These are phyloP conservation scores for Phytophthora ramorum DNA, from an alignment of 352 stramenopile species.

Conservation along the genomic window DNA sequence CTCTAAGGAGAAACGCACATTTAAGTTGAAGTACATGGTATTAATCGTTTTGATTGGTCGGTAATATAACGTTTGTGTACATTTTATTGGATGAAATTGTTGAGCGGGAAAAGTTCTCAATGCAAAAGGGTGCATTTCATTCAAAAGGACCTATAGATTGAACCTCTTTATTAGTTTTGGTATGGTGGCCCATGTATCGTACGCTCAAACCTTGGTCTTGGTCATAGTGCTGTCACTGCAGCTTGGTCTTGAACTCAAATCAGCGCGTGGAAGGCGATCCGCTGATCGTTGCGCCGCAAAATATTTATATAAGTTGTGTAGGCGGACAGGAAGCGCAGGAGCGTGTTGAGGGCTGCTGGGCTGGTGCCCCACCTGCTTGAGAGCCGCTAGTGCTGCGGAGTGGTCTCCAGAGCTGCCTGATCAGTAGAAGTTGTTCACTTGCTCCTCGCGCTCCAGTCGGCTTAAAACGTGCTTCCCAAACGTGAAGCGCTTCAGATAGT, in stretches of 20 bases:
- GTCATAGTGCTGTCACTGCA: slow-evolving; percentile 32
- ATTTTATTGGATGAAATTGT: not conserved
- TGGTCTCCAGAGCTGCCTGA: slow-evolving; percentile 12
- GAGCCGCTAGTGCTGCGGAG: slow-evolving; percentile 15
- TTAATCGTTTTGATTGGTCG: not conserved
- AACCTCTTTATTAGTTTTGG: slow-evolving; percentile 41
- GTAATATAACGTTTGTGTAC: not conserved
- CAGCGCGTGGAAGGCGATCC: slow-evolving; percentile 23
- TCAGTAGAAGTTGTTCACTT: slow-evolving; percentile 45
- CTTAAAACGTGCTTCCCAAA: slow-evolving; percentile 94
- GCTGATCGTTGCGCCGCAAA: slow-evolving; percentile 36
- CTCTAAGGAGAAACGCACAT: not conserved
- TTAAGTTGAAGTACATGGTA: not conserved
- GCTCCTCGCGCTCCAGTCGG: slow-evolving; percentile 45
- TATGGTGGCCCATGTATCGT: slow-evolving; percentile 42
- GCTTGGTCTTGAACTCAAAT: slow-evolving; percentile 38
- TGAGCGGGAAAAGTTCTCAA: no score
- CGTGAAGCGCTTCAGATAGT: slow-evolving; percentile 93
- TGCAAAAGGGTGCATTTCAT: not conserved
- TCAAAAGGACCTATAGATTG: slow-evolving; percentile 31
- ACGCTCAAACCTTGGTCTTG: slow-evolving; percentile 39
- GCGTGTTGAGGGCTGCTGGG: slow-evolving; percentile 33
- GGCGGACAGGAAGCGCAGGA: slow-evolving; percentile 35
- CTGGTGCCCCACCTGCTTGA: slow-evolving; percentile 24
- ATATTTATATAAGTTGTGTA: slow-evolving; percentile 57